Conservation (phyloP, 129 eudicot genomes). For the Tagetes patula region DNA sequence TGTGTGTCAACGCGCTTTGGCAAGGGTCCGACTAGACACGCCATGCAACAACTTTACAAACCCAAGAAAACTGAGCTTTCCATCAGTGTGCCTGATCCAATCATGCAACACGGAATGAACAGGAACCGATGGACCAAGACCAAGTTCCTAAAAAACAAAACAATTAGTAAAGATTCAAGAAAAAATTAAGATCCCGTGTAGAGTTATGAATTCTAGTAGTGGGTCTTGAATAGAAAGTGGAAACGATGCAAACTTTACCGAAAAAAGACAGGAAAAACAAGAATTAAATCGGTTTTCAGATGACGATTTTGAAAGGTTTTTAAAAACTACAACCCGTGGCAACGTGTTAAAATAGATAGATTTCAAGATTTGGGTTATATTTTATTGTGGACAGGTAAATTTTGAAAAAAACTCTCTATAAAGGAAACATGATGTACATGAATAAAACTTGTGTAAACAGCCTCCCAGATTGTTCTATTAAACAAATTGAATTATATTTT, state of each 20-base stretch:
- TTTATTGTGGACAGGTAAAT: not conserved
- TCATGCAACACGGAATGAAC: slow-evolving; percentile 90
- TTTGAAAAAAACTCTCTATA: not conserved
- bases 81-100: slow-evolving; percentile 97
- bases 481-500: not conserved
- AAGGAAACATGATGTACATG: not conserved
- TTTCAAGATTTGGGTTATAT: too few relatives aligned
- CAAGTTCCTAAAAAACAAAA: slow-evolving; percentile 68
- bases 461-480: not conserved
- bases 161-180: too few relatives aligned
- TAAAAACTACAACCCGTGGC: too few relatives aligned
- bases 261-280: not conserved
- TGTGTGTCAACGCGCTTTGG: slow-evolving; percentile 52
- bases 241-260: slow-evolving; percentile 5
- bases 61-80: slow-evolving; percentile 95
- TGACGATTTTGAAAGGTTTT: too few relatives aligned
- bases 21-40: slow-evolving; percentile 63
- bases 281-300: not conserved
- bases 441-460: not conserved
- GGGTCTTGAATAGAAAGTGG: slow-evolving; percentile 17
- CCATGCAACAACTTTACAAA: slow-evolving; percentile 87
- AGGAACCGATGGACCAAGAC: slow-evolving; percentile 83
- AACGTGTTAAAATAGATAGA: not conserved
- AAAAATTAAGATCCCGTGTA: not conserved
- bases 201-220: not conserved